phyloP scores from a whole-genome alignment of 169 alveolate genomes.

The Pseudocohnilembus persalinus region DNA sequence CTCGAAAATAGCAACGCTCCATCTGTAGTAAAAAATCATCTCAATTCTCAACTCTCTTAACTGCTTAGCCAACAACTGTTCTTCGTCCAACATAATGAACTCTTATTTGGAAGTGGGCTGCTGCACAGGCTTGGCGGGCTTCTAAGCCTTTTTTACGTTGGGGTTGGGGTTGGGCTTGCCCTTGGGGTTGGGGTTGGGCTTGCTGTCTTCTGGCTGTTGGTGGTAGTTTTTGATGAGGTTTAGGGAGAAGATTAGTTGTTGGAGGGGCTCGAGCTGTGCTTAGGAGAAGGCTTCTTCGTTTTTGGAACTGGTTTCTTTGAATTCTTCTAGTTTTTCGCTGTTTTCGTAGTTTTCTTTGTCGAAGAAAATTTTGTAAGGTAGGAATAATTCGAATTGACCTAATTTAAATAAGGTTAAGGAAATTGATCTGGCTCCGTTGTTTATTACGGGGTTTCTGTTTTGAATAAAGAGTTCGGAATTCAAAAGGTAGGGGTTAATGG shows the following conservation, averaged over 20 bases:
- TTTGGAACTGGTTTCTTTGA: no score
- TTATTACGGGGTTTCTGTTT: background rate
- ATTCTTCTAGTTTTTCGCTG: background rate
- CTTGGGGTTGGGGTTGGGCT: background rate
- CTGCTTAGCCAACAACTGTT: slow-evolving; percentile 9
- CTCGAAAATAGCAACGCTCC: background rate
- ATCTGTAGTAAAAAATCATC: slow-evolving; percentile 3
- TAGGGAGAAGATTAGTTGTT: background rate
- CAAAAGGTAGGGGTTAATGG: background rate
- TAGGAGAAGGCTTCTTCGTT: no score
- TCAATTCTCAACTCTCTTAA: background rate
- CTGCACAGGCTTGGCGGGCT: background rate
- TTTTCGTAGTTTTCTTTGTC: background rate
- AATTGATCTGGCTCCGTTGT: background rate
- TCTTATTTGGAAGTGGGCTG: background rate
- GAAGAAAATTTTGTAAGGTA: background rate
- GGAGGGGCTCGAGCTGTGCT: background rate
- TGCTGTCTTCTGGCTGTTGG: background rate
- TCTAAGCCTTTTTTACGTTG: background rate
- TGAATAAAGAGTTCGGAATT: background rate
- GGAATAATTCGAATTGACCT: background rate
- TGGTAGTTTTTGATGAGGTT: background rate
- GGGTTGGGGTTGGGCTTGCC: background rate
- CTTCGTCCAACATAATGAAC: slow-evolving; percentile 14
- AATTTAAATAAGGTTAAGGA: background rate